phyloP scores from a whole-genome alignment of 805 yeast genomes.

The Tetrapisispora iriomotensis region DNA sequence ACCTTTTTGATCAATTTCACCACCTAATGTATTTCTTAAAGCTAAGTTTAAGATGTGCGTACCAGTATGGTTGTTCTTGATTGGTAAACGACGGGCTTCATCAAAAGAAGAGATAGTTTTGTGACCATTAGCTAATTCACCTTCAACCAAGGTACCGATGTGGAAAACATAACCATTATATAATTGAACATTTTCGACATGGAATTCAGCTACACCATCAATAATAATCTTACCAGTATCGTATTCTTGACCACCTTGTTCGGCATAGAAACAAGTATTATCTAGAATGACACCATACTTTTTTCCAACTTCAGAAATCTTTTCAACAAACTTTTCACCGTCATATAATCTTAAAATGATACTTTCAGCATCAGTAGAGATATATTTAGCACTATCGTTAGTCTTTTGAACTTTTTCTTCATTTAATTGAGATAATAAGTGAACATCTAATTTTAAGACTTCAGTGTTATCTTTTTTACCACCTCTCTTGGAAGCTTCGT shows the following conservation, averaged over 20 bases:
- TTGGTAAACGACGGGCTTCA: slow-evolving; percentile 90
- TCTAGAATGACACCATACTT: slow-evolving; percentile 79
- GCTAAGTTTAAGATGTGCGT: slow-evolving; percentile 92
- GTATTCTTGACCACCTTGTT: slow-evolving; percentile 98
- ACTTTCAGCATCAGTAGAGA: slow-evolving; percentile 57
- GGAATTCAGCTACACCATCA: slow-evolving; percentile 81
- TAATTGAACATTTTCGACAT: slow-evolving; percentile 81
- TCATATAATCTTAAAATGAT: slow-evolving; percentile 62
- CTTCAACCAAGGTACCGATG: slow-evolving; percentile 79
- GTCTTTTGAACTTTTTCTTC: slow-evolving; percentile 62
- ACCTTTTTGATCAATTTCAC: slow-evolving; percentile 88
- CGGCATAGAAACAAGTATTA: slow-evolving; percentile 93
- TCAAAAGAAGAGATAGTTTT: slow-evolving; percentile 78
- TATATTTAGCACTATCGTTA: slow-evolving; percentile 73
- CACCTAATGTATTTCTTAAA: slow-evolving; percentile 76
- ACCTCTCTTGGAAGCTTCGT: slow-evolving; percentile 91
- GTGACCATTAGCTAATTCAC: slow-evolving; percentile 57
- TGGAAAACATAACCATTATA: slow-evolving; percentile 95
- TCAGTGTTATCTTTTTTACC: slow-evolving; percentile 51
- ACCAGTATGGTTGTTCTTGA: slow-evolving; percentile 96
- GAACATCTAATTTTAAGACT: slow-evolving; percentile 80
- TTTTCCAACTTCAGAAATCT: slow-evolving; percentile 34
- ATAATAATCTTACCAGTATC: slow-evolving; percentile 90
- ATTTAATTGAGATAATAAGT: slow-evolving; percentile 63
- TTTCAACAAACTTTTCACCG: slow-evolving; percentile 51